These are phyloP conservation scores for Rosa persica DNA, from an alignment of 306 rosid genomes.

Conservation along the genomic window DNA sequence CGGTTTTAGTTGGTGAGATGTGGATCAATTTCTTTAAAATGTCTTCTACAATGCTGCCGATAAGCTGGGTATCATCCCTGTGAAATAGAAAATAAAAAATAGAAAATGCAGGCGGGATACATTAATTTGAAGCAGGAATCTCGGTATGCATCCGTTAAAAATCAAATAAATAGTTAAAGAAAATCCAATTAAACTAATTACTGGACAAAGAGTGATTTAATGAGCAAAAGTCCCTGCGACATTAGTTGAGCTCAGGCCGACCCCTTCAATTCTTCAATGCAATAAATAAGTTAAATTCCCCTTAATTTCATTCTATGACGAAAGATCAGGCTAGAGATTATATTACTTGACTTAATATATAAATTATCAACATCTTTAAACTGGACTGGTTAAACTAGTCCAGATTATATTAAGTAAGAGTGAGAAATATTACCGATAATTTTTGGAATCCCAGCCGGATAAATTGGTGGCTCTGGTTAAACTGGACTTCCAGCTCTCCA, in stretches of 20 bases:
- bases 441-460: neutral
- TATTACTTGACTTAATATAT: too few relatives aligned
- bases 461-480: neutral
- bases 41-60: neutral
- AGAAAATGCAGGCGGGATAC: neutral
- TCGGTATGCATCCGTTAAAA: neutral
- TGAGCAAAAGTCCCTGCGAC: too few relatives aligned
- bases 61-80: neutral
- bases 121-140: neutral
- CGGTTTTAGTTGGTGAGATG: neutral
- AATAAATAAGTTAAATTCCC: too few relatives aligned
- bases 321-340: too few relatives aligned
- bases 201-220: too few relatives aligned
- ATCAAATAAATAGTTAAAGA: too few relatives aligned
- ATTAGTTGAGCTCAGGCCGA: too few relatives aligned
- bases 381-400: too few relatives aligned
- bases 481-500: neutral
- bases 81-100: neutral
- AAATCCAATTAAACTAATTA: too few relatives aligned
- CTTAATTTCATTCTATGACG: too few relatives aligned
- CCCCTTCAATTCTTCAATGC: too few relatives aligned
- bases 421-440: neutral
- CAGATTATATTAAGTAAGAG: neutral
- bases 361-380: too few relatives aligned
- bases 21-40: neutral